A percentile compares a stretch with the other conserved stretches of the same genome.
Evolutionary conservation across 1,284 basidiomycete genomes (phyloP).

Genomic region (Ustilago cynodontis): DNA sequence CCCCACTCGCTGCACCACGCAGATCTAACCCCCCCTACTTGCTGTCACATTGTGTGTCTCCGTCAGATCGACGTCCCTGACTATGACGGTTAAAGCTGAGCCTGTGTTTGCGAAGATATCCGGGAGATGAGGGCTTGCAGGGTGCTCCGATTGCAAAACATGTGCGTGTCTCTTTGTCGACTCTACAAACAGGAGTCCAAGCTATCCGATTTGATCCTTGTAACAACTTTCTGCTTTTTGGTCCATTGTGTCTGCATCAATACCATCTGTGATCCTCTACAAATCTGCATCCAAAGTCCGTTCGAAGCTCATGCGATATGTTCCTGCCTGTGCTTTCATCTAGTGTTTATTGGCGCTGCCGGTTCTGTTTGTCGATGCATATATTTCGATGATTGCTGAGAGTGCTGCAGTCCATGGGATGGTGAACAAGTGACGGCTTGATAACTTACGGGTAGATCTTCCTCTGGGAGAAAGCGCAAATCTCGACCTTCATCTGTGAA

Average conservation of each 20-base stretch:
- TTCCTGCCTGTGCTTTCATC: neutral
- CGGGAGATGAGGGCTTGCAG: neutral
- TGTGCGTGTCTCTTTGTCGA: neutral
- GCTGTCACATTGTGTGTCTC: too few species aligned
- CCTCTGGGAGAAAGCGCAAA: constrained; percentile 68
- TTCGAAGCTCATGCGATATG: neutral
- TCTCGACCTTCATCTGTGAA: constrained; percentile 70
- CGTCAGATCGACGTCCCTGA: neutral
- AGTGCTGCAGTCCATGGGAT: constrained; percentile 21
- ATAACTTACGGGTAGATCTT: constrained; percentile 70
- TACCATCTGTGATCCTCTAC: neutral
- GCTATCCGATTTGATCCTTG: too few species aligned
- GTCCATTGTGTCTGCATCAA: neutral
- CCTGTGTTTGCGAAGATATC: neutral
- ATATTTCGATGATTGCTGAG: neutral
- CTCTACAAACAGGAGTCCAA: too few species aligned
- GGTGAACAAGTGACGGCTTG: constrained; percentile 10
- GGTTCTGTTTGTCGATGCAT: constrained; percentile 7
- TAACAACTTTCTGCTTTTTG: neutral
- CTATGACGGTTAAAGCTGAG: neutral
- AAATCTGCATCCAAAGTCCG: neutral
- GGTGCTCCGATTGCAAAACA: neutral
- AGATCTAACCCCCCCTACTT: too few species aligned
- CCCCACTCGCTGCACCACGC: too few species aligned
- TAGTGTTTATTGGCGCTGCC: neutral